These are phyloP conservation scores for Boletus sp. DNA, from an alignment of 768 basidiomycete genomes.

Conservation along the genomic window DNA sequence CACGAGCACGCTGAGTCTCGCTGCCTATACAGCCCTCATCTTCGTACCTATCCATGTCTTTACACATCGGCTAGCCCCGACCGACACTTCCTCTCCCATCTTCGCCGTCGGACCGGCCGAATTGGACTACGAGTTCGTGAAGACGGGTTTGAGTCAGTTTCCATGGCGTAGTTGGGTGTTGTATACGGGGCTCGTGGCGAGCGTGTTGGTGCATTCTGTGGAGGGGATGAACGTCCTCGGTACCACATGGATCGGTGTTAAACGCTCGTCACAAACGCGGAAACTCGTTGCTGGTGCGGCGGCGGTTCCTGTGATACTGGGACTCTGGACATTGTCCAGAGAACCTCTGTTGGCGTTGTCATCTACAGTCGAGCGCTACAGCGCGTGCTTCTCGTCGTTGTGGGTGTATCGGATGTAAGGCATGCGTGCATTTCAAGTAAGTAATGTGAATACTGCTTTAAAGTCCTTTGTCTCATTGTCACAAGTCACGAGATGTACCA, in stretches of 20 bases:
- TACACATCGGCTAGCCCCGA: conserved; percentile 62
- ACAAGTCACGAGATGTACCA: not conserved
- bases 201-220: conserved; percentile 56
- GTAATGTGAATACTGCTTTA: not conserved
- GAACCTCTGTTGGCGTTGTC: conserved; percentile 61
- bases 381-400: conserved; percentile 45
- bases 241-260: conserved; percentile 40
- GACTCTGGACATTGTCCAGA: conserved; percentile 49
- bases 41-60: conserved; percentile 70
- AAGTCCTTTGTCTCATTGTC: not conserved
- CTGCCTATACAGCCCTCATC: conserved; percentile 61
- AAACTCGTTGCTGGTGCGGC: conserved; percentile 35
- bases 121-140: conserved; percentile 60
- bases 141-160: conserved; percentile 61
- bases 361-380: conserved; percentile 49
- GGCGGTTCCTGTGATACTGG: conserved; percentile 53
- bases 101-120: conserved; percentile 64
- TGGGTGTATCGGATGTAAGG: conserved; percentile 46
- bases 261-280: conserved; percentile 20
- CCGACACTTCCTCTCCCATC: conserved; percentile 19
- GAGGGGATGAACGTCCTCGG: conserved; percentile 59
- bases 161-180: conserved; percentile 60
- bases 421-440: not conserved
- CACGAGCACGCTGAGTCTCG: conserved; percentile 47
- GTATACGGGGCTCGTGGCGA: conserved; percentile 60